Conservation (phyloP, 2,329 filamentous ascomycete species). For the Hymenoscyphus fraxineus region DNA sequence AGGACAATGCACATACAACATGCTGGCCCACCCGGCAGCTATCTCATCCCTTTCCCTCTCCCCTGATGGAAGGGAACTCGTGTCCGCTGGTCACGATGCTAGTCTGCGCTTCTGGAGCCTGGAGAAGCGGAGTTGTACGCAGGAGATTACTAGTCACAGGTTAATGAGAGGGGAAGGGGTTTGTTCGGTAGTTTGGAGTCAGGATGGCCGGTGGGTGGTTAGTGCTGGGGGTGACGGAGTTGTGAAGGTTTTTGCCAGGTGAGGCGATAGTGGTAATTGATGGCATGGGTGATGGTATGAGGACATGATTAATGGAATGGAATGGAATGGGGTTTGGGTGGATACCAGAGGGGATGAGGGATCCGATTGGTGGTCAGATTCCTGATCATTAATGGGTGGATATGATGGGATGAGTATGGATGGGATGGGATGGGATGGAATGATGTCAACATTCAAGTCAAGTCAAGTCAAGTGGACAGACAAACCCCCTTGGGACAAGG, state of each 20-base stretch:
- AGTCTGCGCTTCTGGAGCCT: conserved; percentile 95
- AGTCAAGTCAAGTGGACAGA: too few relatives aligned
- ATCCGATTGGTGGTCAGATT: too few relatives aligned
- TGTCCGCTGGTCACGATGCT: conserved; percentile 93
- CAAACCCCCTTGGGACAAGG: too few relatives aligned
- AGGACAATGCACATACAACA: conserved; percentile 99
- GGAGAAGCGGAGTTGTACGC: conserved; percentile 90
- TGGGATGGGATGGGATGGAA: too few relatives aligned
- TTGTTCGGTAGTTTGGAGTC: conserved; percentile 91
- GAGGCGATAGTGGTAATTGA: background rate
- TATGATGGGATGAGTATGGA: too few relatives aligned
- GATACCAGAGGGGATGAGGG: too few relatives aligned
- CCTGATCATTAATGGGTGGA: too few relatives aligned
- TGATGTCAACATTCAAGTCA: too few relatives aligned
- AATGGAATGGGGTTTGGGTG: background rate
- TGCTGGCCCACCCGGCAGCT: conserved; percentile 91
- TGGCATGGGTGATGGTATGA: background rate
- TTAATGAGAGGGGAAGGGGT: conserved; percentile 96
- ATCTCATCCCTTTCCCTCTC: conserved; percentile 90
- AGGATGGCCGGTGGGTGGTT: conserved; percentile 90
- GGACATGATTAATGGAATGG: background rate
- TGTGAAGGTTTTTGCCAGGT: conserved; percentile 81
- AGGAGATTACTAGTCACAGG: conserved; percentile 90
- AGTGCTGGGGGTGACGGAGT: conserved; percentile 92
- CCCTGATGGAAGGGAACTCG: conserved; percentile 88